phyloP scores from a whole-genome alignment of 331 rosid genomes.

The Malus hybrid region DNA sequence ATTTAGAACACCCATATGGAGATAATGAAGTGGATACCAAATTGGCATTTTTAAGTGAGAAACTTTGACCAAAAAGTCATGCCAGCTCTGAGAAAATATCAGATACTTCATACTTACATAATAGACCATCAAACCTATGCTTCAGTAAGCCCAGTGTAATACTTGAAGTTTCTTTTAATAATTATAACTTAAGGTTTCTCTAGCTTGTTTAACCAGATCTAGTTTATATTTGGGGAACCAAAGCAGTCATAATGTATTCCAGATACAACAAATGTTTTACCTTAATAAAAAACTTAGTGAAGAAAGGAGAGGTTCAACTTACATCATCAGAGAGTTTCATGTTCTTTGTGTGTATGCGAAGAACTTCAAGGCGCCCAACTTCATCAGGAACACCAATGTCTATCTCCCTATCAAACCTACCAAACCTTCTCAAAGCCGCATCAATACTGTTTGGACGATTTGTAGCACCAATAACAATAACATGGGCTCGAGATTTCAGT shows the following conservation, averaged over 20 bases:
- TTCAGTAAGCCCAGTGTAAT: neutral
- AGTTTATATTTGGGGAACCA: neutral
- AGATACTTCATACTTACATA: neutral
- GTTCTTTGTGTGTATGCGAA: constrained; percentile 65
- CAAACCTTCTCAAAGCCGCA: constrained; percentile 66
- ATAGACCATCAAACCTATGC: neutral
- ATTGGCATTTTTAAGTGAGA: neutral
- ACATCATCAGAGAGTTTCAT: constrained; percentile 78
- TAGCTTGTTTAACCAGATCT: neutral
- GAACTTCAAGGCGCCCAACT: constrained; percentile 69
- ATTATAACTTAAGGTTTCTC: neutral
- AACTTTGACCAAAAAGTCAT: neutral
- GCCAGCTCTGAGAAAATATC: neutral
- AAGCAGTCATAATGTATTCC: neutral
- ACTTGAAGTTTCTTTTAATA: neutral
- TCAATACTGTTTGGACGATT: constrained; percentile 73
- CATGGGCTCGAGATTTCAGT: constrained; percentile 59
- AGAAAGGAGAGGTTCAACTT: constrained; percentile 21
- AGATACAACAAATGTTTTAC: neutral
- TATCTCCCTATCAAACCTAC: constrained; percentile 69
- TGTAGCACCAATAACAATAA: constrained; percentile 69
- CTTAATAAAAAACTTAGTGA: neutral
- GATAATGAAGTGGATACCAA: neutral
- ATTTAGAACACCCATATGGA: neutral
- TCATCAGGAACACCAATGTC: constrained; percentile 77